Conservation (phyloP, 495 filamentous ascomycete species). For the Penicillium lividum region DNA sequence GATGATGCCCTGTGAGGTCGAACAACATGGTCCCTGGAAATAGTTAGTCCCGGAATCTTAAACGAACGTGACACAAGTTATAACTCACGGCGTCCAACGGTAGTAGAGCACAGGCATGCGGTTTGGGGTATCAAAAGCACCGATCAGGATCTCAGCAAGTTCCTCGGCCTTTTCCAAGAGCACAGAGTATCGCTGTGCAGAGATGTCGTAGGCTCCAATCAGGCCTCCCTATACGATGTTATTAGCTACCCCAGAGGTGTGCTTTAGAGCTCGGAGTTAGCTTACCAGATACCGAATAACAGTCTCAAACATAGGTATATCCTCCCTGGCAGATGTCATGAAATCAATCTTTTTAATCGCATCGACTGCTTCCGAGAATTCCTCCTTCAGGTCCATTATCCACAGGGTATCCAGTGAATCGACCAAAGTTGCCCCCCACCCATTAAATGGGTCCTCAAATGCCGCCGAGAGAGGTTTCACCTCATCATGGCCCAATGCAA, state of each 20-base stretch:
- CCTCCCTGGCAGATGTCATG: constrained; percentile 64
- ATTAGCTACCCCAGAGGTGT: too few relatives aligned
- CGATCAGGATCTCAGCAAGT: constrained; percentile 84
- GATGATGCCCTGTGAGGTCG: constrained; percentile 65
- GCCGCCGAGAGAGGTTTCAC: constrained; percentile 64
- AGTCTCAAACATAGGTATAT: constrained; percentile 83
- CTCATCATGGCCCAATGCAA: constrained; percentile 81
- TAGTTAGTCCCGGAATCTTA: constrained; percentile 12
- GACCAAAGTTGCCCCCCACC: constrained; percentile 93
- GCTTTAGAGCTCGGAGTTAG: too few relatives aligned
- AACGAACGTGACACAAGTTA: background rate
- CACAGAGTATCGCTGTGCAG: constrained; percentile 63
- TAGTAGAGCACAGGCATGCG: constrained; percentile 91
- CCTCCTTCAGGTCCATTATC: constrained; percentile 90
- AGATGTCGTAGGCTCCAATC: constrained; percentile 79
- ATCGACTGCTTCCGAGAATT: constrained; percentile 84
- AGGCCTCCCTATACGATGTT: constrained; percentile 57
- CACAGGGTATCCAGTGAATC: constrained; percentile 93
- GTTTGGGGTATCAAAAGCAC: constrained; percentile 95
- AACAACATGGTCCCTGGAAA: constrained; percentile 52
- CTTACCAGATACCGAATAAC: constrained; percentile 72
- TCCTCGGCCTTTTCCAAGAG: constrained; percentile 86
- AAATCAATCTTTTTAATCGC: constrained; percentile 85
- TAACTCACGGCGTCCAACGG: constrained; percentile 71
- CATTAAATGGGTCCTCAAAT: constrained; percentile 76